These are phyloP conservation scores for Chalciporus sphaerocephalus DNA, from an alignment of 768 basidiomycete species.

Conservation along the genomic window DNA sequence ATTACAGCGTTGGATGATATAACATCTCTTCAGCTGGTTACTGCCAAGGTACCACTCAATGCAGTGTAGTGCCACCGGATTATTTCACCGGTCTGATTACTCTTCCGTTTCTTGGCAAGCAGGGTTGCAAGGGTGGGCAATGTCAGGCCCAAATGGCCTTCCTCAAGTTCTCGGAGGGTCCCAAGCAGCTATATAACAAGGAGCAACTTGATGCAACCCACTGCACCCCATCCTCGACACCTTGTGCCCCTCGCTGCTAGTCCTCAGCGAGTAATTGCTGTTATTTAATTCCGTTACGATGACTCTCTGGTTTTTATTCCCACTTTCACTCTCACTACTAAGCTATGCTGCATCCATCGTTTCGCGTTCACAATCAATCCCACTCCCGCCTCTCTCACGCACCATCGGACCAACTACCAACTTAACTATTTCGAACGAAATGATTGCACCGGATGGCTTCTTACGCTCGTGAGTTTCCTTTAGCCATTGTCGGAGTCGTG, in stretches of 20 bases:
- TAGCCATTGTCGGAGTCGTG: background rate
- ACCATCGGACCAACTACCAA: constrained; percentile 21
- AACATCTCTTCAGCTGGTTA: background rate
- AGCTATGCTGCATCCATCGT: constrained; percentile 20
- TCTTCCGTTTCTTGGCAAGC: too few relatives aligned
- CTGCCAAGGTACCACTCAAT: background rate
- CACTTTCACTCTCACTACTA: constrained; percentile 5
- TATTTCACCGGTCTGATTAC: background rate
- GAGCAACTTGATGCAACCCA: background rate
- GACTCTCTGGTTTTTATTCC: constrained; percentile 4
- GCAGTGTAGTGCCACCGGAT: background rate
- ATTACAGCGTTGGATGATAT: background rate
- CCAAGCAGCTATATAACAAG: background rate
- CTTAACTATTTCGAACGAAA: constrained; percentile 37
- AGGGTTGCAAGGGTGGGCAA: background rate
- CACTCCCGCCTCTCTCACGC: constrained; percentile 1
- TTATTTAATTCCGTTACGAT: constrained; percentile 7
- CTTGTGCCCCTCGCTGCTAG: background rate
- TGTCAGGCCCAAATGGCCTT: background rate
- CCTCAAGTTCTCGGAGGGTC: too few relatives aligned
- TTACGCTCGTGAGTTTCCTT: constrained; percentile 35
- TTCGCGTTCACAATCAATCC: constrained; percentile 6
- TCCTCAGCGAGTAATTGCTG: background rate
- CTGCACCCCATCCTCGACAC: background rate
- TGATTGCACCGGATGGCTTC: constrained; percentile 49